Conservation (phyloP, 352 stramenopile species). For the Phytophthora colocasiae region DNA sequence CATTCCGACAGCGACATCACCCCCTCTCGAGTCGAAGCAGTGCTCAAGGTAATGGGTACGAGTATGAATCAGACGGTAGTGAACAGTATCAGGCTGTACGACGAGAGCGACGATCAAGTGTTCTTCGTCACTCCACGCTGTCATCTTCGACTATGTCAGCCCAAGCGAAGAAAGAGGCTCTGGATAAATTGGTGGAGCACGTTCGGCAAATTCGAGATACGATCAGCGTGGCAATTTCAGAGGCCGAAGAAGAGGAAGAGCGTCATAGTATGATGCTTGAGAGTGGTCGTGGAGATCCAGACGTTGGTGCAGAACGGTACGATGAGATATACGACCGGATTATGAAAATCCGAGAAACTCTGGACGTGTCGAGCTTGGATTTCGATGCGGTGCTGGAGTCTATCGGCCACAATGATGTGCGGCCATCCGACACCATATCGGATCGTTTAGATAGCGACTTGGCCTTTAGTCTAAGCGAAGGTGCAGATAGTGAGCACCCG, state of each 20-base stretch:
- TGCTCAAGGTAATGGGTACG: constrained; percentile 12
- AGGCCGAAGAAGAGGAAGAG: constrained; percentile 57
- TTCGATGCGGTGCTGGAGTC: constrained; percentile 55
- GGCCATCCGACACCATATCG: constrained; percentile 25
- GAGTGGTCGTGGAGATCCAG: constrained; percentile 28
- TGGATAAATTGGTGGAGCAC: constrained; percentile 66
- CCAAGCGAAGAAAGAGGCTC: constrained; percentile 46
- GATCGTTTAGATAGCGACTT: constrained; percentile 29
- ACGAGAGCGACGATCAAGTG: constrained; percentile 17
- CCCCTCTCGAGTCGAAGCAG: constrained; percentile 21
- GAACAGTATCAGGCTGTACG: constrained; percentile 15
- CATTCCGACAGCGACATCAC: constrained; percentile 26
- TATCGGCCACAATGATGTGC: constrained; percentile 31
- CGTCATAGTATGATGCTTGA: constrained; percentile 36
- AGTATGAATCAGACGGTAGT: constrained; percentile 14
- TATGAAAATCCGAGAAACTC: constrained; percentile 54
- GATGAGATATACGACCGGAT: constrained; percentile 63
- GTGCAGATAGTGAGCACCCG: constrained; percentile 20
- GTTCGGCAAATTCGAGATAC: constrained; percentile 75
- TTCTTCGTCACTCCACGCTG: constrained; percentile 39
- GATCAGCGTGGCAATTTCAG: constrained; percentile 69
- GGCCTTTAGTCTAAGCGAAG: constrained; percentile 36
- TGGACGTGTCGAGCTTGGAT: constrained; percentile 56
- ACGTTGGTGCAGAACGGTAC: constrained; percentile 38
- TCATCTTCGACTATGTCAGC: constrained; percentile 40